Conservation (phyloP, 352 stramenopile genomes). For the Globisporangium cylindrosporum region DNA sequence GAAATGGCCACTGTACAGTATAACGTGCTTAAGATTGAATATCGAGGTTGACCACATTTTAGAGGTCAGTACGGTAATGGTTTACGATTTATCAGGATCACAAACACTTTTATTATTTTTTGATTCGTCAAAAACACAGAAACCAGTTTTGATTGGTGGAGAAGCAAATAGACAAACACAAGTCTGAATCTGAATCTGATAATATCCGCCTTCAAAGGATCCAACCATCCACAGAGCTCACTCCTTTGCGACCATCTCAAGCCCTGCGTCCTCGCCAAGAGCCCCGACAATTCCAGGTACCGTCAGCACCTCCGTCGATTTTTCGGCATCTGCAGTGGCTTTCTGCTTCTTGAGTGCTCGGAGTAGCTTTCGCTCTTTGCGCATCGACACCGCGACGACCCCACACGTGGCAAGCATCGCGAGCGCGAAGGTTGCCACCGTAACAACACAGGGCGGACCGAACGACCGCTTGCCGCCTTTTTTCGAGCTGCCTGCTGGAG, state of each 20-base stretch:
- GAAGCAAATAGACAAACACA: too few species aligned
- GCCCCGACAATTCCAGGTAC: background rate
- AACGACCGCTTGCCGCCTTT: background rate
- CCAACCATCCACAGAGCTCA: too few species aligned
- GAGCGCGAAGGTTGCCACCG: background rate
- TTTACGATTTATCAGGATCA: too few species aligned
- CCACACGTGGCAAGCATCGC: background rate
- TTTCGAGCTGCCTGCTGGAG: background rate
- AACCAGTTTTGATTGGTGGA: too few species aligned
- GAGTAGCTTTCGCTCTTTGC: background rate
- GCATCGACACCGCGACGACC: constrained; percentile 1
- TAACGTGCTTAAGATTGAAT: too few species aligned
- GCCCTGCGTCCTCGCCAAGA: background rate
- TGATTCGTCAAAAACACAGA: too few species aligned
- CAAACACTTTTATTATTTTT: too few species aligned
- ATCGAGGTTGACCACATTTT: too few species aligned
- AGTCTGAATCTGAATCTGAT: too few species aligned
- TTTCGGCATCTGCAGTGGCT: background rate
- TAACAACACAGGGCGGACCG: constrained; percentile 1
- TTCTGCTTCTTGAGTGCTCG: background rate
- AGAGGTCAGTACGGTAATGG: too few species aligned
- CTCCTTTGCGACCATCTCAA: background rate
- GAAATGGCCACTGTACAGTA: too few species aligned
- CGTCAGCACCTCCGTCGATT: background rate
- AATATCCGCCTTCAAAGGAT: too few species aligned